Evolutionary conservation across 2,329 filamentous ascomycete genomes (phyloP), one percentile per base, ranked within the genome.

Genomic region (Thielaviopsis populi): DNA sequence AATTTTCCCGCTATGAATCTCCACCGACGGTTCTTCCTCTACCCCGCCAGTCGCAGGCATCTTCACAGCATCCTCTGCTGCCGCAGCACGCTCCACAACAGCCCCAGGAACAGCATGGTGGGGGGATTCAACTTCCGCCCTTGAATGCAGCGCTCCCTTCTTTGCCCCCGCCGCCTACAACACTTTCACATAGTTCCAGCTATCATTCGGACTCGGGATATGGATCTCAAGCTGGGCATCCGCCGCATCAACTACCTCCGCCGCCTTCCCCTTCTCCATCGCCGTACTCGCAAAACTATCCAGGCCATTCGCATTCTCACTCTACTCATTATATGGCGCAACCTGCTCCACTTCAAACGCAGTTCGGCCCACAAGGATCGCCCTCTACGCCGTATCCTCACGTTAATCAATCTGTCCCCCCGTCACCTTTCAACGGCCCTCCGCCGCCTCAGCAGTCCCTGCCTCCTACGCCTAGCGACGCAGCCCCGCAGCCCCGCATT

Each of bases 61-160:
- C 61, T 22, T 40, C 50, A 10, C 64, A 67, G 58, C 67, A 68
- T 43, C 59, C 61, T 10, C 46, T 65, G n/a, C 63, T 56, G 19
- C 61, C 56, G 22, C 65, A 59, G 1, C 63, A 63, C 10, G 62
- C 43, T 4, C 56, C 24, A n/a, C 53, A 48, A 19, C 27, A 53
- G 15, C 11, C 62, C 3, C 40, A 22, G 24, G 59, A 61, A 37
- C 53, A 19, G 11, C 50, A 58, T 13, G 6, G 40, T 27, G n/a
- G 50, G 3, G 54, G 54, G 19, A 59, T 63, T 40, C 62, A 63
- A 50, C 40, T 63, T 5, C 58, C 63, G 10, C 46, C 58, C 6
- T 37, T 64, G 43, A 27, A 41, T 17, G 11, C 27, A 53, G 33
- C 42, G 7, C 46, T 53, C 8, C 46, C 46, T 41, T n/a, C 48